These are phyloP conservation scores for Tylopilus sp. DNA, from an alignment of 1,284 basidiomycete genomes.

Conservation along the genomic window DNA sequence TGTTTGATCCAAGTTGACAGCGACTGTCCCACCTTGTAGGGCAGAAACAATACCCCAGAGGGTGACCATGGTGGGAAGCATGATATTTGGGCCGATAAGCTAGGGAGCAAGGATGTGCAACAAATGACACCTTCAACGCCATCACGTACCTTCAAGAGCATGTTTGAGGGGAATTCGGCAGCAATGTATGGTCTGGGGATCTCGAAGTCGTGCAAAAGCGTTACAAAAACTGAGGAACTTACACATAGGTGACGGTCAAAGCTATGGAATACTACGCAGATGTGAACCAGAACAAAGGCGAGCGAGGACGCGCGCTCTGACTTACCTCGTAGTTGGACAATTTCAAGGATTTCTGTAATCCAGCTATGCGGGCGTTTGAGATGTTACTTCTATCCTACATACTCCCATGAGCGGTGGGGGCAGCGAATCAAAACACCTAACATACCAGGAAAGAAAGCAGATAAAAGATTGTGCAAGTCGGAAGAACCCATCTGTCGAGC, in stretches of 20 bases:
- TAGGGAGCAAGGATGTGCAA: conserved; percentile 24
- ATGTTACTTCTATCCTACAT: conserved; percentile 44
- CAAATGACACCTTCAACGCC: not conserved
- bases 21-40: conserved; percentile 44
- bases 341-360: conserved; percentile 49
- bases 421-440: not conserved
- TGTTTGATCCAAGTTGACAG: conserved; percentile 1
- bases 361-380: conserved; percentile 56
- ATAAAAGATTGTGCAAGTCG: conserved; percentile 47
- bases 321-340: conserved; percentile 45
- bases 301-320: not conserved
- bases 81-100: conserved; percentile 51
- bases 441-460: conserved; percentile 49
- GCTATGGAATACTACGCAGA: conserved; percentile 43
- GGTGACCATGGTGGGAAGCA: conserved; percentile 53
- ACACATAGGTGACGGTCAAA: conserved; percentile 51
- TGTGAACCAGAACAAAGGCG: not conserved
- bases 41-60: conserved; percentile 55
- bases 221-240: conserved; percentile 13
- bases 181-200: conserved; percentile 49
- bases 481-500: conserved; percentile 45
- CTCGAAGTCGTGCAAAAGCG: conserved; percentile 2
- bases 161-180: conserved; percentile 56
- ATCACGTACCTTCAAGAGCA: conserved; percentile 46
- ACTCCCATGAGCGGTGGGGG: not conserved